Percentiles rank a stretch among this genome's conserved stretches.
These are phyloP conservation scores for Dictyostelium capitatum DNA, from an alignment of 78 protist species.

Conservation along the genomic window DNA sequence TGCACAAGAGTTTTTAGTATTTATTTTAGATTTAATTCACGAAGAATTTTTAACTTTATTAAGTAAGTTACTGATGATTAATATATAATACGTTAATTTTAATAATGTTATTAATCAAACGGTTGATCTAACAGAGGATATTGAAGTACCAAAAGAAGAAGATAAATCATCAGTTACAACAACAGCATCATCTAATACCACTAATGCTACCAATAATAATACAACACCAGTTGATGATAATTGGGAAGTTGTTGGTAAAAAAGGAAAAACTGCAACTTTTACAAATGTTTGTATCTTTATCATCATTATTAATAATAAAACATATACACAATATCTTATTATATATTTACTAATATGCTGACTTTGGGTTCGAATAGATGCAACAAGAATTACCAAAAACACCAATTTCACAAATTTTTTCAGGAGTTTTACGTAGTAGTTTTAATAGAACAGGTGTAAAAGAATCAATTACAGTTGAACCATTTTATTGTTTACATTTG, in stretches of 20 bases:
- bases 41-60: slow-evolving; percentile 63
- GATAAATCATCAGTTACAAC: not conserved
- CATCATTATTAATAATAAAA: not conserved
- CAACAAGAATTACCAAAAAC: slow-evolving; percentile 64
- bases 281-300: slow-evolving; percentile 3
- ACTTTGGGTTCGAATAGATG: not conserved
- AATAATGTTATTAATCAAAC: too few relatives aligned
- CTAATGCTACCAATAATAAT: not conserved
- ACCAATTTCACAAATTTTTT: slow-evolving; percentile 74
- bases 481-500: slow-evolving; percentile 73
- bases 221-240: not conserved
- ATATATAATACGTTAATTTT: not conserved
- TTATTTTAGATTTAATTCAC: slow-evolving; percentile 58
- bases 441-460: slow-evolving; percentile 48
- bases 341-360: not conserved
- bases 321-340: too few relatives aligned
- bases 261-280: slow-evolving; percentile 52
- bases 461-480: slow-evolving; percentile 62
- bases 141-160: slow-evolving; percentile 33
- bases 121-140: not conserved
- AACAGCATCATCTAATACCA: not conserved
- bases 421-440: slow-evolving; percentile 64
- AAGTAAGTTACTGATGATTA: slow-evolving; percentile 15
- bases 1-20: slow-evolving; percentile 73
- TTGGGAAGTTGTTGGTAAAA: slow-evolving; percentile 73